phyloP scores from a whole-genome alignment of 1,139 yeast genomes.

The Debaryomyces sp. region DNA sequence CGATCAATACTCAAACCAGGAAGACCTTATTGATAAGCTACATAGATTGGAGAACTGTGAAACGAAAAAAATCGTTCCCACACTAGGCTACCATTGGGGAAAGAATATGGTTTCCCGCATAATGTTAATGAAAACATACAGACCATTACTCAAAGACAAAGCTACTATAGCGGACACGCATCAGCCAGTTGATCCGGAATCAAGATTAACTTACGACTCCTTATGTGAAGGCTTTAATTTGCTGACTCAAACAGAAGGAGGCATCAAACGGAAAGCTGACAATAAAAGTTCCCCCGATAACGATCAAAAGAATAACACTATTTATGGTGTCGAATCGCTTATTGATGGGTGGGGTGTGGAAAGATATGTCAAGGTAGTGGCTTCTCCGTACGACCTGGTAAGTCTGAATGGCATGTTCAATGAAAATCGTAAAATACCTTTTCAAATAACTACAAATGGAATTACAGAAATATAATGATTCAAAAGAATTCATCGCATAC shows the following conservation, averaged over 20 bases:
- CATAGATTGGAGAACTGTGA: conserved; percentile 16
- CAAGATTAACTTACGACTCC: conserved; percentile 18
- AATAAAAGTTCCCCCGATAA: not conserved
- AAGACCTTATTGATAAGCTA: conserved; percentile 16
- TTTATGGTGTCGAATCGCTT: conserved; percentile 5
- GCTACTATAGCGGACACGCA: not conserved
- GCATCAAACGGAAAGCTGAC: not conserved
- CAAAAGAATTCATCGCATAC: not conserved
- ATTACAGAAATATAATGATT: conserved; percentile 6
- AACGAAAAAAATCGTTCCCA: conserved; percentile 35
- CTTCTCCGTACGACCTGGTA: conserved; percentile 16
- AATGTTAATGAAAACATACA: conserved; percentile 37
- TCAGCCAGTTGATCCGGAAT: conserved; percentile 15
- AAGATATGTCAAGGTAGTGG: conserved; percentile 30
- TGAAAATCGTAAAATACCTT: conserved; percentile 16
- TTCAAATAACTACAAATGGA: conserved; percentile 19
- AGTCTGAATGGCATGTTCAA: conserved; percentile 5
- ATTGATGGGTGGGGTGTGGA: conserved; percentile 31
- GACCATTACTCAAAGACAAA: conserved; percentile 21
- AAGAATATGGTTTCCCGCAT: conserved; percentile 34
- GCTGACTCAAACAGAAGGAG: conserved; percentile 4
- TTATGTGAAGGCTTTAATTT: conserved; percentile 18
- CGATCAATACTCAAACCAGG: conserved; percentile 12
- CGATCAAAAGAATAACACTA: not conserved
- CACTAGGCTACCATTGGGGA: conserved; percentile 47